These are phyloP conservation scores for Pseudogymnoascus sp. DNA, from an alignment of 2,329 filamentous ascomycete species.

Conservation along the genomic window DNA sequence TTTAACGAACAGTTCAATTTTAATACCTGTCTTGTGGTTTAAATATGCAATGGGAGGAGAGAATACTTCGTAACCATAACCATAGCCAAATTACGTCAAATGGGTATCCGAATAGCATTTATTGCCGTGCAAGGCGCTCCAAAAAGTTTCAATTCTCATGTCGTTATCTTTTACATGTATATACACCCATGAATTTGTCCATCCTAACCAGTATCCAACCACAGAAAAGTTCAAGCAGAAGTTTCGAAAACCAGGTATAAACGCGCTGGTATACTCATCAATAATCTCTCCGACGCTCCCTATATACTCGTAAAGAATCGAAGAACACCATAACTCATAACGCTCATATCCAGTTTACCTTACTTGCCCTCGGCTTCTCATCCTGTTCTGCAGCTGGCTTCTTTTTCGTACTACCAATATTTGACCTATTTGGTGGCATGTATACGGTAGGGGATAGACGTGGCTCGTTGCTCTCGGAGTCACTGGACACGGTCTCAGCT, in stretches of 20 bases:
- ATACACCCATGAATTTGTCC: background rate
- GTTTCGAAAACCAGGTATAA: background rate
- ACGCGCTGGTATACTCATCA: background rate
- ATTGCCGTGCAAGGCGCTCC: background rate
- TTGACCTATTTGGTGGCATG: background rate
- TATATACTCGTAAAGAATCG: background rate
- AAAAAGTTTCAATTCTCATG: background rate
- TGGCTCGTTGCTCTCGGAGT: constrained; percentile 15
- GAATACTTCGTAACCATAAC: background rate
- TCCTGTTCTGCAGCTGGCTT: background rate
- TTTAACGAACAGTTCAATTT: background rate
- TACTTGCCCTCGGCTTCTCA: background rate
- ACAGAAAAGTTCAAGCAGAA: background rate
- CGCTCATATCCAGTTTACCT: background rate
- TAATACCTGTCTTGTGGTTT: background rate
- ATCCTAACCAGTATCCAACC: background rate
- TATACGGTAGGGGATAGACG: background rate
- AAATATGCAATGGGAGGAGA: background rate
- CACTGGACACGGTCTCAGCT: constrained; percentile 27
- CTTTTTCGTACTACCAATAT: background rate
- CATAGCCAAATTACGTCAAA: background rate
- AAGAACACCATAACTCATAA: constrained; percentile 1
- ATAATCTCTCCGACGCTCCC: background rate
- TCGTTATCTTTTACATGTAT: background rate
- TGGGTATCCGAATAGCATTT: background rate